Evolutionary conservation across 2,329 filamentous ascomycete genomes (phyloP), one percentile per base, ranked within the genome.

Genomic region (Colletotrichum sojae): DNA sequence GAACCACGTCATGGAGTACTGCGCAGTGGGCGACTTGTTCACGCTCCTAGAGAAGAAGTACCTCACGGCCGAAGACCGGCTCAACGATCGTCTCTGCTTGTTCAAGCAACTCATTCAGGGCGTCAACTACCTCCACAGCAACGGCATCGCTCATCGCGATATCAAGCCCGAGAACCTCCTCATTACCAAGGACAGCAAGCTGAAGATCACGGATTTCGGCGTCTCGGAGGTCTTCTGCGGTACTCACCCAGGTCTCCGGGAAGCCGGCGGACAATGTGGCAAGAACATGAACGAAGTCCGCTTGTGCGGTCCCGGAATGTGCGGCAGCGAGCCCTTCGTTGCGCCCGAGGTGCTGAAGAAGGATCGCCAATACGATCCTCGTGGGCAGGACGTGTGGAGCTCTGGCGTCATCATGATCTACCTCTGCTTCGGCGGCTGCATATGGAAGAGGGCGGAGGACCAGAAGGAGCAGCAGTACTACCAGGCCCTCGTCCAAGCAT

Each of bases 1-100:
- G 92, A 95, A 94, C 78, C 93, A 97, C 78, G 93, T 97, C 64
- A 97, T 97, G 94, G 94, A 97, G 78, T 97, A 93, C 78, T 97
- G 94, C 82, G 86, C 89, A 3, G 89, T 94, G 73, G 94, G 94
- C 53, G 94, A 97, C 76, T 83, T 97, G 6, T 95, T 92, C 78
- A 85, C 86, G 71, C 83, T 97, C 13, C 91, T 97, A 46, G 88
- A 91, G 72, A 91, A 91, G 77, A 88, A 88, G 40, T 91, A 92
- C 74, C 88, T 97, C 71, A 88, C 84, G 65, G 81, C 84, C 3
- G 86, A 90, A 6, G 90, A 92, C 63, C 89, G 90, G 67, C 83
- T 87, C 16, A 84, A 86, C 64, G 93, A 97, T 76, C 90, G 92
- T 10, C 83, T 92, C 39, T 97, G 94, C 80, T 86, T 97, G 71